A percentile compares a stretch with the other conserved stretches of the same genome.
phyloP scores from a whole-genome alignment of 441 rosid genomes.

The Bocquillonia castaneifolia region DNA sequence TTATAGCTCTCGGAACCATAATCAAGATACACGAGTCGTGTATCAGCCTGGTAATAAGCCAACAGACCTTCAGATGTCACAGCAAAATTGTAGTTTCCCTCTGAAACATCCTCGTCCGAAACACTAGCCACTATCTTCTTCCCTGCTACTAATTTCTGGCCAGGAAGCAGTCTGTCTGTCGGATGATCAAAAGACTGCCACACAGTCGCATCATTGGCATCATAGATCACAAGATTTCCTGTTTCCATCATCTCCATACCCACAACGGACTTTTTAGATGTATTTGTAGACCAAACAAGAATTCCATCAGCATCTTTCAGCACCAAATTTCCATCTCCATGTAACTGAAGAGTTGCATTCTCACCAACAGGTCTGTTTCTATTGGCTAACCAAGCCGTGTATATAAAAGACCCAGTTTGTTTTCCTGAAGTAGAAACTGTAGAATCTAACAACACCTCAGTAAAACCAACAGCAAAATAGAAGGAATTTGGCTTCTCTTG shows the following conservation, averaged over 20 bases:
- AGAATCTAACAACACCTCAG: neutral
- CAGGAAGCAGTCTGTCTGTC: too few relatives aligned
- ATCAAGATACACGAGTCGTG: too few relatives aligned
- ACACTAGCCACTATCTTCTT: conserved; percentile 1
- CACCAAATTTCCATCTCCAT: conserved; percentile 12
- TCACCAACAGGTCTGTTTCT: conserved; percentile 6
- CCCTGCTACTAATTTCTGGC: neutral
- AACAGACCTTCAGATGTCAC: neutral
- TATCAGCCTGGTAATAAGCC: neutral
- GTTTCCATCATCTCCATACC: conserved; percentile 8
- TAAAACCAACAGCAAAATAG: neutral
- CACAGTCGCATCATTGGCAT: neutral
- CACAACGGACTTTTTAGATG: neutral
- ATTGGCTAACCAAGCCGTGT: conserved; percentile 18
- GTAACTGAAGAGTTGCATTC: conserved; percentile 2
- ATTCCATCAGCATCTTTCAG: too few relatives aligned
- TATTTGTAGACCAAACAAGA: conserved; percentile 13
- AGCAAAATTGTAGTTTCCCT: neutral
- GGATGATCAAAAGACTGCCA: conserved; percentile 13
- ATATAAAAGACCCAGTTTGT: conserved; percentile 3
- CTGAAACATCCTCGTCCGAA: neutral
- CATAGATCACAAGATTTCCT: conserved; percentile 4
- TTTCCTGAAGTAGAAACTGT: neutral
- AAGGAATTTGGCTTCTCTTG: neutral
- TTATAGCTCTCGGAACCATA: too few relatives aligned